Evolutionary conservation across 768 basidiomycete species (phyloP).

Genomic region (Auricularia sp.): DNA sequence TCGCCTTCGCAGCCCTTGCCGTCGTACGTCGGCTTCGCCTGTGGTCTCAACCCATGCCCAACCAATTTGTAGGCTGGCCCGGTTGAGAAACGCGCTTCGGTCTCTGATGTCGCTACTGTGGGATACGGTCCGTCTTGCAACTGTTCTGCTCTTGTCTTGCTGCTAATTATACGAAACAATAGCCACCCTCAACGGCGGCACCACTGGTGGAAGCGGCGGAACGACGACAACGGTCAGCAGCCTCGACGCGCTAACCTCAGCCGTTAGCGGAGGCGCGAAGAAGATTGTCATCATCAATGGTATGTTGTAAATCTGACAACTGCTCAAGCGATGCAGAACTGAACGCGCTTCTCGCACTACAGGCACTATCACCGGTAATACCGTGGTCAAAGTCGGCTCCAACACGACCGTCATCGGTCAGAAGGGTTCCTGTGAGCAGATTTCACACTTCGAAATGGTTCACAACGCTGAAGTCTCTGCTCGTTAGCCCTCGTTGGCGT

Average conservation of each 20-base stretch:
- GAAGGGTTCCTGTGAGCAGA: conserved; percentile 28
- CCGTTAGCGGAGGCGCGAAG: conserved; percentile 31
- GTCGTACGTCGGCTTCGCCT: conserved; percentile 11
- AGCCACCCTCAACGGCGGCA: conserved; percentile 18
- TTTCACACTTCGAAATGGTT: not conserved
- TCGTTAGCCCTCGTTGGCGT: conserved; percentile 33
- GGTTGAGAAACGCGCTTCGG: conserved; percentile 29
- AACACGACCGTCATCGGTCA: conserved; percentile 37
- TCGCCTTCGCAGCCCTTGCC: conserved; percentile 19
- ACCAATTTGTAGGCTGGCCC: conserved; percentile 7
- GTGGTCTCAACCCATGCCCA: not conserved
- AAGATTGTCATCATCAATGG: conserved; percentile 39
- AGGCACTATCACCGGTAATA: conserved; percentile 37
- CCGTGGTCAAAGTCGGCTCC: conserved; percentile 32
- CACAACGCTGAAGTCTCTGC: not conserved
- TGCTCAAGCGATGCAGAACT: not conserved
- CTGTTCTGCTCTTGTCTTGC: conserved; percentile 18
- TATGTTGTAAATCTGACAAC: conserved; percentile 5
- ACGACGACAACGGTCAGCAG: conserved; percentile 34
- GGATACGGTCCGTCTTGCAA: conserved; percentile 27
- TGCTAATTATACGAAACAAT: not conserved
- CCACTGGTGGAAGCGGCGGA: conserved; percentile 36
- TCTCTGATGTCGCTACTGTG: conserved; percentile 28
- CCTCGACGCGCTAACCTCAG: conserved; percentile 31
- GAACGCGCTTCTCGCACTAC: not conserved